These are phyloP conservation scores for Babjeviella inositovora DNA, from an alignment of 805 yeast genomes.

Conservation along the genomic window DNA sequence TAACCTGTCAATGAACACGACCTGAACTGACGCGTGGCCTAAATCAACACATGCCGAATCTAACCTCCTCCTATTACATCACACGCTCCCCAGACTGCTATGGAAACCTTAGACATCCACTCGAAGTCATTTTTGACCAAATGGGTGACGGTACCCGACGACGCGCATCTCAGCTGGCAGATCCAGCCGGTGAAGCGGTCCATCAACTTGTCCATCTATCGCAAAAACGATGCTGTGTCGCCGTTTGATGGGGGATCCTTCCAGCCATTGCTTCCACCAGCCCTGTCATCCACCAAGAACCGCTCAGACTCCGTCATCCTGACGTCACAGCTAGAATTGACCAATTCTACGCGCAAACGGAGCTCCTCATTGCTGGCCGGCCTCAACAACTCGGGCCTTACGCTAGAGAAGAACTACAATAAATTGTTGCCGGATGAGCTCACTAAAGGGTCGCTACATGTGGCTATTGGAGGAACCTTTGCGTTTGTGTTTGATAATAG, in stretches of 20 bases:
- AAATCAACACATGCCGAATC: no score
- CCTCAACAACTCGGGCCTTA: slow-evolving; percentile 22
- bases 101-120: slow-evolving; percentile 88
- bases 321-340: no score
- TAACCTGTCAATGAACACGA: no score
- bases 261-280: slow-evolving; percentile 1
- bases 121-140: slow-evolving; percentile 80
- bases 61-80: no score
- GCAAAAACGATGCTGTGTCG: slow-evolving; percentile 7
- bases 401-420: slow-evolving; percentile 41
- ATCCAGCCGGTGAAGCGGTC: slow-evolving; percentile 63
- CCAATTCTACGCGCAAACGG: no score
- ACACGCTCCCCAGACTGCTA: slow-evolving; percentile 12
- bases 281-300: no score
- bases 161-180: slow-evolving; percentile 59
- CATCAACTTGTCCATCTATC: slow-evolving; percentile 19
- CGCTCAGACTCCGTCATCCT: slow-evolving; percentile 17
- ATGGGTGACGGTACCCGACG: slow-evolving; percentile 72
- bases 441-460: slow-evolving; percentile 45
- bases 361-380: slow-evolving; percentile 18
- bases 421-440: slow-evolving; percentile 28
- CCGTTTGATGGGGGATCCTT: slow-evolving; percentile 1
- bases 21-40: no score
- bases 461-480: slow-evolving; percentile 48
- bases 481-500: slow-evolving; percentile 91